Evolutionary conservation across 2,329 filamentous ascomycete species (phyloP).

Genomic region (Talaromyces atroroseus): DNA sequence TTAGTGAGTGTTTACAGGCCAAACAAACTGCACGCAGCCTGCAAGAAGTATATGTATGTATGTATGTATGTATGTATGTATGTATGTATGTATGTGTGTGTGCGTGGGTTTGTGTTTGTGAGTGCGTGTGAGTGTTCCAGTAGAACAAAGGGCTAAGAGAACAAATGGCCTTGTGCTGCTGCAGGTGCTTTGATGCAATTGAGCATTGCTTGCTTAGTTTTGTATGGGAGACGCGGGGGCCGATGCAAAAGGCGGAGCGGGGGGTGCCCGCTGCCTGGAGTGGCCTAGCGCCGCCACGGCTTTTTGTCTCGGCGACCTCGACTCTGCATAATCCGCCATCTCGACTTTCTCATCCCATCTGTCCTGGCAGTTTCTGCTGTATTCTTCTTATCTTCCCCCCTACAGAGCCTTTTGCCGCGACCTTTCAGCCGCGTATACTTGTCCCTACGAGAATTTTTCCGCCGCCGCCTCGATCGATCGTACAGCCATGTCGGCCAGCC

Average conservation of each 20-base stretch:
- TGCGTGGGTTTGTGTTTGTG: too few relatives aligned
- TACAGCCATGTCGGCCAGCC: conserved; percentile 37
- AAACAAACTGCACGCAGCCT: background rate
- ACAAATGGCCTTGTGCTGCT: background rate
- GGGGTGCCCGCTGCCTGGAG: background rate
- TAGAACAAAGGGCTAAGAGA: background rate
- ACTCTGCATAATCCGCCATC: too few relatives aligned
- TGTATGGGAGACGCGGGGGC: conserved; percentile 10
- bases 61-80: too few relatives aligned
- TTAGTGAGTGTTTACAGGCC: background rate
- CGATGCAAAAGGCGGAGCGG: background rate
- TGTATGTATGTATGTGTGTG: too few relatives aligned
- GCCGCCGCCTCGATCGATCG: background rate
- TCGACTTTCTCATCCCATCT: background rate
- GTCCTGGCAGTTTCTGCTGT: background rate
- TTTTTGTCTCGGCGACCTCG: background rate
- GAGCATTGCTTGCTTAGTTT: too few relatives aligned
- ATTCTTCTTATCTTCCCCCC: background rate
- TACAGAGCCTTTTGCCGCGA: background rate
- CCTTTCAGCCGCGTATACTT: background rate
- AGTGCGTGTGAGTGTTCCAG: background rate
- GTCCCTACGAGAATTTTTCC: background rate
- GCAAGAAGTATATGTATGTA: too few relatives aligned
- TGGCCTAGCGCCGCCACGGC: conserved; percentile 1
- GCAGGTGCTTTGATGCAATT: background rate